Percentiles rank a stretch among this genome's conserved stretches.
Conservation (phyloP, 1,284 basidiomycete genomes). For the Irpex sp. region DNA sequence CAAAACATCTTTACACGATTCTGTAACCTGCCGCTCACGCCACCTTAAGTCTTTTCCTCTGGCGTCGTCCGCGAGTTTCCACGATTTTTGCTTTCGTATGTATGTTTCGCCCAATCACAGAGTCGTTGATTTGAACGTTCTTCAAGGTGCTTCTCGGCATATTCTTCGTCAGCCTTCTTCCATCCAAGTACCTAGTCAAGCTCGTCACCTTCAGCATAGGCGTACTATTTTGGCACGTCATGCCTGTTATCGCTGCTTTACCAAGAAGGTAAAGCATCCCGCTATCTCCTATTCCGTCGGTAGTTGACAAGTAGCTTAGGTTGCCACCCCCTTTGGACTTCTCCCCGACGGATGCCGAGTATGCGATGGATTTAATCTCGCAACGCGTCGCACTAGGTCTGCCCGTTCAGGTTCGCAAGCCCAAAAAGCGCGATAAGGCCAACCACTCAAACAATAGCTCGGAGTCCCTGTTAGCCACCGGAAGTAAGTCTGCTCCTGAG, state of each 20-base stretch:
- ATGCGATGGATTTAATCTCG: constrained; percentile 66
- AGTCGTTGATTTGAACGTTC: neutral
- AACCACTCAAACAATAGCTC: neutral
- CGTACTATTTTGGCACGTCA: constrained; percentile 60
- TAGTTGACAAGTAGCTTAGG: constrained; percentile 9
- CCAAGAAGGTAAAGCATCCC: constrained; percentile 38
- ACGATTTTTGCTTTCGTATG: constrained; percentile 42
- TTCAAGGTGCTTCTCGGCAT: constrained; percentile 33
- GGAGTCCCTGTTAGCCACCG: neutral
- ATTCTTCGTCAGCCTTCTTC: constrained; percentile 42
- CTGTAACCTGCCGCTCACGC: neutral
- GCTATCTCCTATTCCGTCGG: neutral
- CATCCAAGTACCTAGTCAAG: constrained; percentile 49
- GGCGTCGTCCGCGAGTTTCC: constrained; percentile 53
- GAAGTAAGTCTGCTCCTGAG: neutral
- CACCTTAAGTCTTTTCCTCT: constrained; percentile 51
- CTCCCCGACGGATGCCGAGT: constrained; percentile 62
- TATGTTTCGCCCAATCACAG: constrained; percentile 5
- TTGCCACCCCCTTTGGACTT: constrained; percentile 46
- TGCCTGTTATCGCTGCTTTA: constrained; percentile 51
- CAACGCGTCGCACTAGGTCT: constrained; percentile 55
- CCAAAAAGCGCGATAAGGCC: constrained; percentile 4
- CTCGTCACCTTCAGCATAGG: constrained; percentile 43
- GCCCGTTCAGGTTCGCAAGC: constrained; percentile 21
- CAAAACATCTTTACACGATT: neutral